Conservation (phyloP, 495 filamentous ascomycete genomes). For the Collariella sp. region DNA sequence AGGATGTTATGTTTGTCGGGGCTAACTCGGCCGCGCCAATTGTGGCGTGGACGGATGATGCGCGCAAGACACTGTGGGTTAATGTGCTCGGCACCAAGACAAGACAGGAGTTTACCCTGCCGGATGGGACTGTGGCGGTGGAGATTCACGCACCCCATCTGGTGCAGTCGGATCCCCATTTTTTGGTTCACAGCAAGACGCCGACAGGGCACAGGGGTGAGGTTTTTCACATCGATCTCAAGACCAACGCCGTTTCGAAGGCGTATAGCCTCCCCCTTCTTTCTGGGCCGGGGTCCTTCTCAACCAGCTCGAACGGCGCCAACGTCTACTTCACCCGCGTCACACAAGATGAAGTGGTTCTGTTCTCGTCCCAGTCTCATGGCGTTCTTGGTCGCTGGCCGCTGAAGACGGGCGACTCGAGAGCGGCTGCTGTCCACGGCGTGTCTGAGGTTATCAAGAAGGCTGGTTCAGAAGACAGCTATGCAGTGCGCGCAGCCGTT, state of each 20-base stretch:
- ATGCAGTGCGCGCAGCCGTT: constrained; percentile 69
- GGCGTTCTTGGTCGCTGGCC: constrained; percentile 67
- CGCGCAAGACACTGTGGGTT: constrained; percentile 58
- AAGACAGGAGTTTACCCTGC: constrained; percentile 43
- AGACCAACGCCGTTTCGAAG: constrained; percentile 54
- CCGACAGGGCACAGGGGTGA: constrained; percentile 65
- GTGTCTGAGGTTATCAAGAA: constrained; percentile 75
- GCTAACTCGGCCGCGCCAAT: constrained; percentile 75
- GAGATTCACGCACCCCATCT: constrained; percentile 64
- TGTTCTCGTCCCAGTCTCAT: constrained; percentile 71
- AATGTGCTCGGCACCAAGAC: constrained; percentile 73
- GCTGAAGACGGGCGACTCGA: constrained; percentile 33
- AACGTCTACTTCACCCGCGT: constrained; percentile 84
- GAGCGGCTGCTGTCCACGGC: constrained; percentile 49
- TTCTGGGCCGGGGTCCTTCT: constrained; percentile 62
- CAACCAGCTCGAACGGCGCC: constrained; percentile 63
- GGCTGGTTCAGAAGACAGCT: constrained; percentile 44
- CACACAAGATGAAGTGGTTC: constrained; percentile 58
- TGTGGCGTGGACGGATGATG: constrained; percentile 71
- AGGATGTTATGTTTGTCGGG: constrained; percentile 71
- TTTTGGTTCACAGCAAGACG: constrained; percentile 77
- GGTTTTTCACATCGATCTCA: constrained; percentile 72
- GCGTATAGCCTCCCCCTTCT: constrained; percentile 67
- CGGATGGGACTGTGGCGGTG: constrained; percentile 56
- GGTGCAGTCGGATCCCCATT: constrained; percentile 62